Base-by-base conservation (phyloP, 441 rosid species). In the Biscutella auriculata region DNA sequence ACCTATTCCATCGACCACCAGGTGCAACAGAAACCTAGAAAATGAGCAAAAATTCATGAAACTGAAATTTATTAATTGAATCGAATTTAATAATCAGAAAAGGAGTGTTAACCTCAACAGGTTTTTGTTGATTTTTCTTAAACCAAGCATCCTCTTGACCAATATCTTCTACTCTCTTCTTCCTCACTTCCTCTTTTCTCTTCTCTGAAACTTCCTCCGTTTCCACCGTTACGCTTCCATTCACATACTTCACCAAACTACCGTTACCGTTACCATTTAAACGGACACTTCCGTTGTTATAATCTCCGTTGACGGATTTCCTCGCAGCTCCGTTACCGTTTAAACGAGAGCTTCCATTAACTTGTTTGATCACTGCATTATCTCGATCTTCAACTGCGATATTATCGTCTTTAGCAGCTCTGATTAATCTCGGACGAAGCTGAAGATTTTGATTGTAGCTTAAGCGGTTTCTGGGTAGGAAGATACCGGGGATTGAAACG, bases 141-240 rank as follows among this genome's bases (percentile, higher is more conserved):
- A 93, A 93, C 97, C 97, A 89, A n/a, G 95, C 96, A 7, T 88
- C 96, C 53, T 93, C 99, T 73, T 81, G 82, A 60, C 97, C 97
- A 30, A 93, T 85, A 65, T 88, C 90, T 68, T 93, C 99, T 6
- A 93, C 80, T 63, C 94, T 81, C 81, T 75, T 88, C 77, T 80
- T 76, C 83, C 96, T 78, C 51, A 67, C 76, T 59, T 75, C 83
- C 67, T 80, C 84, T 41, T 42, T 58, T 33, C 50, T 66, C 66
- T 39, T 63, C 59, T 59, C 10, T 32, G 69, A 32, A 8, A 57
- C 71, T 30, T 40, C 67, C 63, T 47, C 73, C 15, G 47, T 71
- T 21, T 53, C 71, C 60, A 46, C 73, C 44, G 27, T 74, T 12
- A 26, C 73, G 16, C 79, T 78, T 26, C 88, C 95, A 40, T 80